Conservation (phyloP, 1,284 basidiomycete species). For the Boletus chippewaensis region DNA sequence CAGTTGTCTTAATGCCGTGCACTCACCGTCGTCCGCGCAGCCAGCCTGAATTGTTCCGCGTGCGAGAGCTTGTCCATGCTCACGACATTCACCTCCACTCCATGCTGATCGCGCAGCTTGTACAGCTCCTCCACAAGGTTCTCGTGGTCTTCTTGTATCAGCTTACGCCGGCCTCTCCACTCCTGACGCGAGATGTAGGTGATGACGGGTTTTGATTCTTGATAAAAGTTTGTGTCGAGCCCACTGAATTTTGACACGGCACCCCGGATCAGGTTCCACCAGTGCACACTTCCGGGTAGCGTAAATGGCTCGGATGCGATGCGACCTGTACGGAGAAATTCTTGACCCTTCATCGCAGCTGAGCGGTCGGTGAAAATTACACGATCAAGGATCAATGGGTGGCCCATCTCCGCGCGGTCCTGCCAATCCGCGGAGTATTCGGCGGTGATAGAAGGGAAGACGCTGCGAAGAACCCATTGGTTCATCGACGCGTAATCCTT, state of each 20-base stretch:
- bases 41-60: constrained; percentile 70
- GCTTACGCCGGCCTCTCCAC: constrained; percentile 80
- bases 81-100: constrained; percentile 81
- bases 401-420: constrained; percentile 64
- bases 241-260: constrained; percentile 70
- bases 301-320: constrained; percentile 69
- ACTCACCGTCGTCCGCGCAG: constrained; percentile 75
- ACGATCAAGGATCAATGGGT: constrained; percentile 74
- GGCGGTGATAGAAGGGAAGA: constrained; percentile 69
- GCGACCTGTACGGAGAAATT: constrained; percentile 64
- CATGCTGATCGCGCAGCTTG: constrained; percentile 61
- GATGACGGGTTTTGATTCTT: constrained; percentile 55
- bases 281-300: constrained; percentile 62
- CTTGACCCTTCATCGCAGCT: constrained; percentile 67
- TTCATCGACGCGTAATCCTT: constrained; percentile 83
- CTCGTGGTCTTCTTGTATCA: constrained; percentile 61
- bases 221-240: constrained; percentile 36
- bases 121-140: constrained; percentile 56
- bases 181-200: constrained; percentile 83
- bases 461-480: constrained; percentile 66
- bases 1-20: not conserved
- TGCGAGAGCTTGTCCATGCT: constrained; percentile 74
- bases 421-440: constrained; percentile 77
- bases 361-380: constrained; percentile 79
- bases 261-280: constrained; percentile 75